Evolutionary conservation across 1,139 yeast species (phyloP), one percentile per base, ranked within the genome.

Genomic region (Kluyveromyces marxianus): DNA sequence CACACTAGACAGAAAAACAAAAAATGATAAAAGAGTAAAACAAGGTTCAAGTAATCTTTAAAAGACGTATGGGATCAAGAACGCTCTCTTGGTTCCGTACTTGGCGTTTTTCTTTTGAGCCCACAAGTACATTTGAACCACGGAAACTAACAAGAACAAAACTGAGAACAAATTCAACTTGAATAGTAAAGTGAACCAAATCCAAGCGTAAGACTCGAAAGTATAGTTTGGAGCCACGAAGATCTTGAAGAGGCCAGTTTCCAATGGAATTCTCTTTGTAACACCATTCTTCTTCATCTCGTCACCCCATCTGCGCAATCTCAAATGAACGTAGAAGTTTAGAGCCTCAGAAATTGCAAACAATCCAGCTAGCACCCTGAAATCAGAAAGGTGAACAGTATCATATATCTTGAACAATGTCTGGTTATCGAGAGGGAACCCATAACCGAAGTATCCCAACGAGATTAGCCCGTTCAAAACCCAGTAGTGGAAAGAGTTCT

Each of bases 401-500:
- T 48, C 40, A 43, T 58, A 59, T 3, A 50, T 39, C 28, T 46
- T 43, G 42, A 47, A 46, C 25, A 60, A 49, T 3, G 38, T 47
- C 28, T 58, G 57, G 46, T 63, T 62, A 49, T 61, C 49, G 50
- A 58, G 32, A 28, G 63, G 33, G 42, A 66, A 63, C 7, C 95
- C 94, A 4, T 83, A 78, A 52, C 86, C 90, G 40, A 81, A 72
- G 53, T 85, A 83, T 55, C 74, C 78, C 3, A 88, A 78, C 45
- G 86, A 72, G 54, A 79, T 72, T 33, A 85, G 63, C 1, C 97
- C 97, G 39, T 92, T 83, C 52, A 92, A 70, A 30, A 87, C 63
- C 97, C 97, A 90, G 69, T 92, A 92, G 65, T 92, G 97, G 53
- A 76, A 72, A 35, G 90, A 83, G 70, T 92, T 92, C 69, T 90